Percentiles rank a stretch among this genome's conserved stretches.
These are phyloP conservation scores for Puccinia sorghi DNA, from an alignment of 1,284 basidiomycete species.

Conservation along the genomic window DNA sequence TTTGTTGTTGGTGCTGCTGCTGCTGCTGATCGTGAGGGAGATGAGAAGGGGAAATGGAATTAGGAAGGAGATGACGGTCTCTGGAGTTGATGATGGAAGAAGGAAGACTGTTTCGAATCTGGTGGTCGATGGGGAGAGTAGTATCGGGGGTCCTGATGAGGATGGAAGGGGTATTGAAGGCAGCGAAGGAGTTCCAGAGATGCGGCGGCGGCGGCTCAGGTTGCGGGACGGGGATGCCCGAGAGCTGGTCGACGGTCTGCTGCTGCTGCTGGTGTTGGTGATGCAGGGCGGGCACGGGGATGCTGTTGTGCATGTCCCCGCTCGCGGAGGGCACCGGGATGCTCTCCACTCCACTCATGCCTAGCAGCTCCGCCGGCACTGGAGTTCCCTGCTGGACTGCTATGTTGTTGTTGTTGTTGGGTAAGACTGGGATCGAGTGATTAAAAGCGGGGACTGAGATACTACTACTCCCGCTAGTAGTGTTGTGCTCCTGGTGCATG, in stretches of 20 bases:
- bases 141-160: no score
- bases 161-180: background rate
- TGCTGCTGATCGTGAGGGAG: constrained; percentile 6
- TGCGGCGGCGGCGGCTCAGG: background rate
- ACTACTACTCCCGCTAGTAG: constrained; percentile 21
- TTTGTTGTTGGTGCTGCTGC: background rate
- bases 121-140: constrained; percentile 17
- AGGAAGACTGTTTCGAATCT: background rate
- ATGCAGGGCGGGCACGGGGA: background rate
- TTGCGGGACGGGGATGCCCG: constrained; percentile 42
- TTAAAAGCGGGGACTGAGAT: constrained; percentile 15
- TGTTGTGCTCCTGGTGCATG: background rate
- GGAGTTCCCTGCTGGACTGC: background rate
- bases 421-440: background rate
- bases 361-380: background rate
- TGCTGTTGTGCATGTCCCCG: constrained; percentile 16
- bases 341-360: constrained; percentile 8
- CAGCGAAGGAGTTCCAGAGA: constrained; percentile 22
- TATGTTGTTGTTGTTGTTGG: constrained; percentile 8
- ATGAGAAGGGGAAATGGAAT: background rate
- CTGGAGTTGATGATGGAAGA: background rate
- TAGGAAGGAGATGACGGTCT: background rate
- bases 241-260: constrained; percentile 2
- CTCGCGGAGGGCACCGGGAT: constrained; percentile 26
- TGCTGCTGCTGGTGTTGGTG: no score